A percentile compares a stretch with the other conserved stretches of the same genome.
phyloP scores from a whole-genome alignment of 2,329 filamentous ascomycete species.

The Epichloe brachyelytri region DNA sequence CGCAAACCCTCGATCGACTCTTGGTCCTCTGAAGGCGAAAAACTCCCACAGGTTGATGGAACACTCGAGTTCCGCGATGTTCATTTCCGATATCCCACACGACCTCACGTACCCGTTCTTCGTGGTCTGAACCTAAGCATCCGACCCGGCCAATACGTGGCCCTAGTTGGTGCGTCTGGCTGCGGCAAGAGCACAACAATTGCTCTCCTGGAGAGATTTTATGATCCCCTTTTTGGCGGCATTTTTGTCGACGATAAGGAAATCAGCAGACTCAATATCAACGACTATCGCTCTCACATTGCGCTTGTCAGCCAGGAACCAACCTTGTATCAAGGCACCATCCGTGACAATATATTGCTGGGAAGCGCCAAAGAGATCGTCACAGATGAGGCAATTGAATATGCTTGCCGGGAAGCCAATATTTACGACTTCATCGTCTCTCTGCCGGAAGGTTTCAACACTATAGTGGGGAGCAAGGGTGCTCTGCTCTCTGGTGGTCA shows the following conservation, averaged over 20 bases:
- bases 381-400: constrained; percentile 57
- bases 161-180: constrained; percentile 84
- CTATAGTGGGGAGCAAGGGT: constrained; percentile 77
- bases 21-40: constrained; percentile 59
- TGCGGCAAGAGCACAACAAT: constrained; percentile 94
- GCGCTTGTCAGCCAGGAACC: constrained; percentile 91
- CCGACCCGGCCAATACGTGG: constrained; percentile 69
- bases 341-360: constrained; percentile 80
- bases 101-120: constrained; percentile 83
- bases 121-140: constrained; percentile 66
- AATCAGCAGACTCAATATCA: constrained; percentile 68
- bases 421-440: constrained; percentile 88
- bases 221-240: constrained; percentile 71
- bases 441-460: constrained; percentile 74
- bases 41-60: constrained; percentile 53
- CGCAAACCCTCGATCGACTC: constrained; percentile 69
- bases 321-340: constrained; percentile 84
- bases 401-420: constrained; percentile 79
- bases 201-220: constrained; percentile 84
- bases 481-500: constrained; percentile 78
- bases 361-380: constrained; percentile 56
- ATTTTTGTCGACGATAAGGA: constrained; percentile 75
- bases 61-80: constrained; percentile 82
- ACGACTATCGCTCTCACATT: constrained; percentile 71
- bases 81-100: constrained; percentile 86